Base-by-base conservation (phyloP, 345 rosid species). In the Populus euphratica region DNA sequence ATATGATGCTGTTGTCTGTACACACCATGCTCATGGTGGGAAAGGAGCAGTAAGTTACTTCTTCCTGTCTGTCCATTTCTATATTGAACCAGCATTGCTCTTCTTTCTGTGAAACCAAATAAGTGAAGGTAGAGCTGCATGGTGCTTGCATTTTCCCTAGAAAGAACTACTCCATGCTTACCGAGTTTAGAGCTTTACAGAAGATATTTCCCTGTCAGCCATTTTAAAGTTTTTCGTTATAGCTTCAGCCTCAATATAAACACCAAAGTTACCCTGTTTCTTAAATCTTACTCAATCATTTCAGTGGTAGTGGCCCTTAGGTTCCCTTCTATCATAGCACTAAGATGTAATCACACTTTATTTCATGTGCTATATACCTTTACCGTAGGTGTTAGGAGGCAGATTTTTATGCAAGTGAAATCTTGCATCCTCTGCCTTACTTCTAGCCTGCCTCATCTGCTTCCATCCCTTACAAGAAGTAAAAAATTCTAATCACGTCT, bases 21-120 rank as follows among this genome's bases (percentile, higher is more conserved):
- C 93, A 29, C 99, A 96, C 81, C 99, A 96, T 82, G 98, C 97
- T 68, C 96, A 94, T 80, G 98, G 94, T 83, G 99, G 99, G 3
- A 91, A 90, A 83, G 99, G 99, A 92, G 99, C 98, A 71, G 97
- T 93, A 66, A 87, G 90, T 84, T 41, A 14, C 36, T 33, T 76
- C 69, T 27, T 70, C 52, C 67, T 38, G 27, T 69, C 33, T 72
- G 36, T 36, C 67, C 20, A 39, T 21, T 54, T 6, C 33, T 64
- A 74, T 31, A 8, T 4, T 29, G 47, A 64, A 29, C 25, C 31
- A 5, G 54, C 16, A 23, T 62, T 4, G 18, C 56, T 7, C 54
- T 39, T 25, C 16, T 62, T 41, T 29, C 64, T 4, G 14, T 62
- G 20, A 31, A 17, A 1, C 18, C 18, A 54, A 54, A 3, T 21